Conservation (phyloP, 352 stramenopile genomes). For the Achlya hypogyna region DNA sequence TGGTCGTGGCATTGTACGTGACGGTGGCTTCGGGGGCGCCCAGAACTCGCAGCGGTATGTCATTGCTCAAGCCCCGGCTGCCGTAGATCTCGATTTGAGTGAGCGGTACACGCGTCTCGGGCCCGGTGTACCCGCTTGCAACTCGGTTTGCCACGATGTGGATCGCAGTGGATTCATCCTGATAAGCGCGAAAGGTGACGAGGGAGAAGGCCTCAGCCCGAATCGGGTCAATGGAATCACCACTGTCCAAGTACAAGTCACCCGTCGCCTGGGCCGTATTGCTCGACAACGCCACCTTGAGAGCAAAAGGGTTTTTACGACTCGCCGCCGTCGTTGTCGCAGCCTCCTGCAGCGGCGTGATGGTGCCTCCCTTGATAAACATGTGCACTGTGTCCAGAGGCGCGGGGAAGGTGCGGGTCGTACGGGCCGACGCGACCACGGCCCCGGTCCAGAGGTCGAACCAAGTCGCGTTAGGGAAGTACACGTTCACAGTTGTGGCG, state of each 20-base stretch:
- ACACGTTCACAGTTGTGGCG: constrained; percentile 36
- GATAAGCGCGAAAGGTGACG: neutral
- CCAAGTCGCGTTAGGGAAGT: constrained; percentile 38
- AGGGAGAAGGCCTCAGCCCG: neutral
- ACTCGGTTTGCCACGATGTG: neutral
- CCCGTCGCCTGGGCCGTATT: too few relatives aligned
- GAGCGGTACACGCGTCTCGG: neutral
- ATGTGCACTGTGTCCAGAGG: constrained; percentile 50
- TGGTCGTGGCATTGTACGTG: neutral
- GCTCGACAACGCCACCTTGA: constrained; percentile 57
- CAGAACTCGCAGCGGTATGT: neutral
- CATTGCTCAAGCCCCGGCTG: neutral
- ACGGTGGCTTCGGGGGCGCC: too few relatives aligned
- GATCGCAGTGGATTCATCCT: neutral
- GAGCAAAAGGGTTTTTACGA: constrained; percentile 38
- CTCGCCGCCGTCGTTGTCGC: constrained; percentile 47
- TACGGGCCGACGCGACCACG: constrained; percentile 22
- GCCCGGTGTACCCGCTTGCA: neutral
- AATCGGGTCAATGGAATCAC: constrained; percentile 6
- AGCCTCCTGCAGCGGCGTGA: constrained; percentile 51
- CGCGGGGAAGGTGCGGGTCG: constrained; percentile 19
- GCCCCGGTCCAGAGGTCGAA: constrained; percentile 53
- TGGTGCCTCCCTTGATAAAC: constrained; percentile 49
- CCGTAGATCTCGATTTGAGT: neutral
- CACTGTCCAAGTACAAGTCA: constrained; percentile 11